A percentile compares a stretch with the other conserved stretches of the same genome.
Evolutionary conservation across 306 rosid genomes (phyloP).

Genomic region (Fagus sylvatica): DNA sequence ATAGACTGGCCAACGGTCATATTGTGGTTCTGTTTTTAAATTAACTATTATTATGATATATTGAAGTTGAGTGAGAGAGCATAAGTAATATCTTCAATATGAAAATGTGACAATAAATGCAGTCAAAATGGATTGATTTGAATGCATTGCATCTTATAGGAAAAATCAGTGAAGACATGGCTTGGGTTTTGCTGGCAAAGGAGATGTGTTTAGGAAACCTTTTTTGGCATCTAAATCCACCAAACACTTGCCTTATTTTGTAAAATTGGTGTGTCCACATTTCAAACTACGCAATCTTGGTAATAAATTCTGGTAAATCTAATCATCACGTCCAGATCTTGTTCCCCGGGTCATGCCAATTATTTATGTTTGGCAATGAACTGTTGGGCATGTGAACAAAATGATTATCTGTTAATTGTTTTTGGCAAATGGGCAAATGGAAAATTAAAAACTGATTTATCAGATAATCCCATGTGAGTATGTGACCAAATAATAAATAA

Average conservation of each 20-base stretch:
- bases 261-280: too few species aligned
- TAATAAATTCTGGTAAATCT: not conserved
- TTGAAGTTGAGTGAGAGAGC: too few species aligned
- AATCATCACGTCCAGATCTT: not conserved
- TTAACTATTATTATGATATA: not conserved
- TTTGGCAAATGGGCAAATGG: not conserved
- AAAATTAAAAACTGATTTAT: too few species aligned
- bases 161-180: not conserved
- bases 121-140: not conserved
- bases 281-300: too few species aligned
- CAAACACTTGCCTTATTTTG: not conserved
- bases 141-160: not conserved
- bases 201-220: too few species aligned
- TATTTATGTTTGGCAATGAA: not conserved
- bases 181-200: too few species aligned
- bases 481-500: too few species aligned
- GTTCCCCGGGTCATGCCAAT: not conserved
- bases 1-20: not conserved
- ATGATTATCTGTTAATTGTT: not conserved
- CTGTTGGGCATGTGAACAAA: not conserved
- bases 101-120: not conserved
- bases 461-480: not conserved
- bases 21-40: not conserved
- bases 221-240: not conserved
- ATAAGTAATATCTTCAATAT: not conserved